Base-by-base conservation (phyloP, 192 early-diverging fungal species). In the Coemansia sp. region DNA sequence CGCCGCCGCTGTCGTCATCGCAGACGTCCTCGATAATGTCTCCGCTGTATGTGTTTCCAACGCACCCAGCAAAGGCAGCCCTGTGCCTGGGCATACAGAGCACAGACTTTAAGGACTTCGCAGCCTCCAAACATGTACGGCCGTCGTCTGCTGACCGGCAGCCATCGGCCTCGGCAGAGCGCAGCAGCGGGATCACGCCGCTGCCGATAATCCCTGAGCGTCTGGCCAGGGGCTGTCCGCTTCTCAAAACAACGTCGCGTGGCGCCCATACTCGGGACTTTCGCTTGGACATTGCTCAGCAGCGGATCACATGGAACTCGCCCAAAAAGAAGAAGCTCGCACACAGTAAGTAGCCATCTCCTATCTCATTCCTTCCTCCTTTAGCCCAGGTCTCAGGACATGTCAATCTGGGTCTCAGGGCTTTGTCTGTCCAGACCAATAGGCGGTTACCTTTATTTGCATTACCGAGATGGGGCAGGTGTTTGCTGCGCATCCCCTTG, bases 241-340 rank as follows among this genome's bases (percentile, higher is more conserved):
- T 81, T 66, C 65, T 81, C 38, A 81, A 81, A 63, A 74, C 74
- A 4, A 75, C 74, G 30, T 72, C 73, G 44, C 61, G 62, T 31
- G 61, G 67, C 54, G 69, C 67, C 0, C 79, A 81, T 36, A 37
- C 55, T 41, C 79, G 79, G 53, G 66, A 72, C 50, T 81, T 81
- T 61, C 70, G 74, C 47, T 57, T 82, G 31, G 79, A 82, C 70
- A 70, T 76, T 58, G 73, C 73, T 27, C 79, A 82, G 60, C 79
- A 82, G 61, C 74, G 79, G 20, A 67, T 82, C 65, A 76, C 72
- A 37, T 82, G 79, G 79, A 54, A 82, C 57, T 82, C 79, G 41
- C 73, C 61, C 30, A 82, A 82, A 42, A 82, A 82, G 61, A 75
- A 72, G 52, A 81, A 81, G 61, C 78, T 75, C 20, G 78, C 78